These are phyloP conservation scores for Paracorniculantispora psalliotae DNA, from an alignment of 2,329 filamentous ascomycete species.

Conservation along the genomic window DNA sequence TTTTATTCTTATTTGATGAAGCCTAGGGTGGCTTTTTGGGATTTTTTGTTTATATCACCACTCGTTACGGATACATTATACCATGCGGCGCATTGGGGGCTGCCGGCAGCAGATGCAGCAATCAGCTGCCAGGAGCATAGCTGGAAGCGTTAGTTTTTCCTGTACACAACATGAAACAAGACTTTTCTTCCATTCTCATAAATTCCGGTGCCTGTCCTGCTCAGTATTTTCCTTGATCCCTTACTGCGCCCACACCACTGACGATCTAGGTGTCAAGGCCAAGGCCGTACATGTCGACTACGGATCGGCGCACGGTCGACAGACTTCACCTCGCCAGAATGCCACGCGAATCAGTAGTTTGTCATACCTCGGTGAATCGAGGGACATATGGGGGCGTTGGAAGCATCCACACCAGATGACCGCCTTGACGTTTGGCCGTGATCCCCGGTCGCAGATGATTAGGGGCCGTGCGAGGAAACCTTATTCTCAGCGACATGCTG, in stretches of 20 bases:
- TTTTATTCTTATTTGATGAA: background rate
- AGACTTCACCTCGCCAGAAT: background rate
- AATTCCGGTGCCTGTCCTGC: background rate
- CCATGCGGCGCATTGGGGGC: slow-evolving; percentile 1
- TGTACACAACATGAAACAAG: slow-evolving; percentile 1
- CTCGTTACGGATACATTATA: slow-evolving; percentile 7
- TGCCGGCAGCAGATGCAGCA: background rate
- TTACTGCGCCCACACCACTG: background rate
- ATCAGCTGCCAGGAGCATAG: background rate
- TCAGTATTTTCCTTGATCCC: background rate
- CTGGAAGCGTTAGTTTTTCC: background rate
- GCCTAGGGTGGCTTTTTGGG: slow-evolving; percentile 1
- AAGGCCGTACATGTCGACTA: background rate
- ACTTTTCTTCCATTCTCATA: background rate
- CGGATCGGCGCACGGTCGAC: background rate
- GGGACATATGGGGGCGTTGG: background rate
- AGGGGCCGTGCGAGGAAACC: background rate
- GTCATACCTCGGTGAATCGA: background rate
- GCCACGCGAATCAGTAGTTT: background rate
- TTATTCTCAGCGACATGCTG: background rate
- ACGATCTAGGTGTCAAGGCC: background rate
- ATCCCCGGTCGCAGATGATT: background rate
- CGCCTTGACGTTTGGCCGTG: background rate
- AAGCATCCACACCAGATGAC: slow-evolving; percentile 18
- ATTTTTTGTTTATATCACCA: slow-evolving; percentile 10